phyloP scores from a whole-genome alignment of 768 basidiomycete species.

The Tricholomella constricta region DNA sequence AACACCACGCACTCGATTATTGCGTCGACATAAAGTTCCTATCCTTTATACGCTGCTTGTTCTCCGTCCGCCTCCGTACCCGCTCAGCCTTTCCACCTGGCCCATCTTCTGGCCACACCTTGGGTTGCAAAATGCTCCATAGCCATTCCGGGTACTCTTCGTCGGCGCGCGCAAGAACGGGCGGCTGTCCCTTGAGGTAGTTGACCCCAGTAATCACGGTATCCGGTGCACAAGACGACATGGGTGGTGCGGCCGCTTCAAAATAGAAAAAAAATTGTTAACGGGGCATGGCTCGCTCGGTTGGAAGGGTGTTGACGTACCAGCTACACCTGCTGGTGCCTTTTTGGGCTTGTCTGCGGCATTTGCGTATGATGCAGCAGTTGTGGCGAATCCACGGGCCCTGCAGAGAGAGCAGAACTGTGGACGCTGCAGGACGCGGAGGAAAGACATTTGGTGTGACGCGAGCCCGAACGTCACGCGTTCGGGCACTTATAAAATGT shows the following conservation, averaged over 20 bases:
- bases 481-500: no score
- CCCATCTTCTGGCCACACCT: slow-evolving; percentile 66
- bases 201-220: slow-evolving; percentile 80
- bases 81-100: slow-evolving; percentile 72
- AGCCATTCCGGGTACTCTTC: slow-evolving; percentile 89
- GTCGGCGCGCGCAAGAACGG: slow-evolving; percentile 76
- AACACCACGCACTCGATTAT: slow-evolving; percentile 31
- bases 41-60: slow-evolving; percentile 73
- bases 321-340: slow-evolving; percentile 8
- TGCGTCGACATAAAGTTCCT: slow-evolving; percentile 87
- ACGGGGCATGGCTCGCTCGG: not conserved
- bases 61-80: slow-evolving; percentile 56
- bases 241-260: slow-evolving; percentile 26
- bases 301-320: not conserved
- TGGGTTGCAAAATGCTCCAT: slow-evolving; percentile 73
- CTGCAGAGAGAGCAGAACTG: slow-evolving; percentile 15
- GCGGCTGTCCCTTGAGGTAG: slow-evolving; percentile 80
- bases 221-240: slow-evolving; percentile 69
- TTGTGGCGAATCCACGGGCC: slow-evolving; percentile 16
- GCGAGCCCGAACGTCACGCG: slow-evolving; percentile 23
- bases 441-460: slow-evolving; percentile 26
- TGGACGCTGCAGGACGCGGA: slow-evolving; percentile 24
- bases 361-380: slow-evolving; percentile 3
- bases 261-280: not conserved
- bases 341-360: slow-evolving; percentile 10